These are phyloP conservation scores for Mortierella sp. DNA, from an alignment of 371 early-diverging fungal genomes.

Conservation along the genomic window DNA sequence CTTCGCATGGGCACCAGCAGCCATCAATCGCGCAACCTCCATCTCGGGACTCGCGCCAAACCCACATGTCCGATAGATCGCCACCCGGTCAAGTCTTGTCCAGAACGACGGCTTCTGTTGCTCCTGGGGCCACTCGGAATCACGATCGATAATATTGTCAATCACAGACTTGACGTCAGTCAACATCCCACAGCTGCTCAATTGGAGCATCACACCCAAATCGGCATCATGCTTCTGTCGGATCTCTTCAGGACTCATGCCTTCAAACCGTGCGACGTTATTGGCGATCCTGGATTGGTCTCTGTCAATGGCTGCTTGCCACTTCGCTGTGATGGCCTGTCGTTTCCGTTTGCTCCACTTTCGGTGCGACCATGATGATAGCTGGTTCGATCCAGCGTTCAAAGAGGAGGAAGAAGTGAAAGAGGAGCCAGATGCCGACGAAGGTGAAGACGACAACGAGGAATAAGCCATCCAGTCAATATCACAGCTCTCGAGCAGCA, in stretches of 20 bases:
- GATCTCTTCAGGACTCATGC: neutral
- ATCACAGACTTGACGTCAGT: neutral
- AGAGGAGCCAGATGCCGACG: neutral
- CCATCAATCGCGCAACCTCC: neutral
- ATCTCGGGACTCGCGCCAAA: neutral
- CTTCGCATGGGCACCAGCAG: neutral
- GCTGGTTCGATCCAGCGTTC: neutral
- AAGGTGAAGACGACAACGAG: neutral
- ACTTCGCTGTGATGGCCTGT: neutral
- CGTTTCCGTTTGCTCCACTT: neutral
- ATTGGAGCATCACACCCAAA: neutral
- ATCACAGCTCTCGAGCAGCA: neutral
- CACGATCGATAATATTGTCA: neutral
- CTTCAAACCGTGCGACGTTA: neutral
- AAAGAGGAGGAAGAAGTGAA: neutral
- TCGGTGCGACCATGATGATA: neutral
- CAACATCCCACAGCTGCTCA: neutral
- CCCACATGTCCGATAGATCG: neutral
- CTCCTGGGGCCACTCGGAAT: neutral
- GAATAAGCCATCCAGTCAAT: neutral
- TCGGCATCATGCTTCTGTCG: neutral
- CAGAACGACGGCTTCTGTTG: neutral
- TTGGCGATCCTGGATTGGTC: neutral
- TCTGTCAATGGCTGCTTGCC: neutral
- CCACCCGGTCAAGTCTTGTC: neutral